phyloP scores from a whole-genome alignment of 2,329 filamentous ascomycete species.

The Monosporascus sp. region DNA sequence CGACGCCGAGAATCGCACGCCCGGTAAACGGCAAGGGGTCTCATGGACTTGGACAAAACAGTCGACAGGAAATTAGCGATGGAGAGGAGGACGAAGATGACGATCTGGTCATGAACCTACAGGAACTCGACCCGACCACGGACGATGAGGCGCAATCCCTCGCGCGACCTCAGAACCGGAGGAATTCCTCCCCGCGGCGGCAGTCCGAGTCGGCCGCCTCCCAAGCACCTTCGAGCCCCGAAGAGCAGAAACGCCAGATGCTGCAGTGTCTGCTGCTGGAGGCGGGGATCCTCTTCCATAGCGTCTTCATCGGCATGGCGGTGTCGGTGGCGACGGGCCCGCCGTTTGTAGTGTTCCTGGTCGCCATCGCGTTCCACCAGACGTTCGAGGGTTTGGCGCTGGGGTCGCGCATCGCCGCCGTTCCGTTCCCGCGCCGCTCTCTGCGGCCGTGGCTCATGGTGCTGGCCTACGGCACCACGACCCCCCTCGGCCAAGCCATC shows the following conservation, averaged over 20 bases:
- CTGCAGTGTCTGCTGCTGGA: slow-evolving; percentile 76
- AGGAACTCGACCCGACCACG: slow-evolving; percentile 50
- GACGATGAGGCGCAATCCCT: slow-evolving; percentile 26
- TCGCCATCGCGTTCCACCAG: slow-evolving; percentile 80
- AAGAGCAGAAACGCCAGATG: slow-evolving; percentile 62
- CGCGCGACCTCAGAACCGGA: slow-evolving; percentile 13
- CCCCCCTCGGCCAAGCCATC: slow-evolving; percentile 78
- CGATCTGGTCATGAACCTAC: slow-evolving; percentile 55
- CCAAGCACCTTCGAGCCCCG: slow-evolving; percentile 33
- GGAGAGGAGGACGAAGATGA: slow-evolving; percentile 43
- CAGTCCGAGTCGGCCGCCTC: slow-evolving; percentile 21
- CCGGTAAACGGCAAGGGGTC: slow-evolving; percentile 13
- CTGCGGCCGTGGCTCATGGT: slow-evolving; percentile 80
- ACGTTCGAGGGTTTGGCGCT: slow-evolving; percentile 85
- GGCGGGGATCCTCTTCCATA: slow-evolving; percentile 80
- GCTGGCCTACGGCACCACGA: slow-evolving; percentile 69
- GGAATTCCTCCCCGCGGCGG: neutral
- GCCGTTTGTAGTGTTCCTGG: slow-evolving; percentile 71
- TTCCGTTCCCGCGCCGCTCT: slow-evolving; percentile 71
- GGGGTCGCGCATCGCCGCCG: slow-evolving; percentile 76
- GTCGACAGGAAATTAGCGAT: slow-evolving; percentile 18
- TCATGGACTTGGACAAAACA: slow-evolving; percentile 6
- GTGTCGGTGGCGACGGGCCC: slow-evolving; percentile 76
- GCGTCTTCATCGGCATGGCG: slow-evolving; percentile 82
- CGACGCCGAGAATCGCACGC: slow-evolving; percentile 35